Base-by-base conservation (phyloP, 169 alveolate species). In the Cryptosporidium andersoni region DNA sequence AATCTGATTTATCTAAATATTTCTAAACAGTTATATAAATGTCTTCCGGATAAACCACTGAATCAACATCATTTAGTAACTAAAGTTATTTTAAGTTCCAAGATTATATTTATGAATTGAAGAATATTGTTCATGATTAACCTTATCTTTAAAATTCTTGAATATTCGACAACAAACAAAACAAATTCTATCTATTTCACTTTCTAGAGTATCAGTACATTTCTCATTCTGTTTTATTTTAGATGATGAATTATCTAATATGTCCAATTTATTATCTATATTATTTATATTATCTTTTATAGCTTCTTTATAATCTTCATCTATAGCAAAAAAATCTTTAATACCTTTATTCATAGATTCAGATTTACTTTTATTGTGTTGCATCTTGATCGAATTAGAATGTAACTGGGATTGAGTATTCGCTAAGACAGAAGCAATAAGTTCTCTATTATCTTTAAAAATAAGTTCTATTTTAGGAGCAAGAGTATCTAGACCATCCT, bases 81-180 rank as follows among this genome's bases (percentile, higher is more conserved):
- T 25, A 55, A 12, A 60, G 25, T 4, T 25, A 60, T 25, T 60
- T 9, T 14, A 45, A 40, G 16, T 74, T 63, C 60, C 85, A 36
- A 74, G 11, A 60, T 74, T 74, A 43, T 74, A 56, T 64, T 45
- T 56, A 37, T 74, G 85, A 25, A 74, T 14, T 16, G 45, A 39
- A 1, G 85, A 74, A 6, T 36, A 47, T 42, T 74, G 85, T 45
- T 74, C 85, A 39, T 74, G 85, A 47, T 42, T 74, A 52, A 74
- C 62, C 40, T 52, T 74, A 16, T 74, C 85, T 64, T 64, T 47
- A 34, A 74, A 14, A 4, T 55, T 34, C 3, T 53, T 64, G 48
- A 74, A 74, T 12, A 14, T 49, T 25, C 85, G 34, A 51, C 85
- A 74, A 45, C 85, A 74, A 52, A 74, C 68, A 60, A 74, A 74